A percentile compares a stretch with the other conserved stretches of the same genome.
Conservation (phyloP, 768 basidiomycete species). For the Paxillus rubicundulus region DNA sequence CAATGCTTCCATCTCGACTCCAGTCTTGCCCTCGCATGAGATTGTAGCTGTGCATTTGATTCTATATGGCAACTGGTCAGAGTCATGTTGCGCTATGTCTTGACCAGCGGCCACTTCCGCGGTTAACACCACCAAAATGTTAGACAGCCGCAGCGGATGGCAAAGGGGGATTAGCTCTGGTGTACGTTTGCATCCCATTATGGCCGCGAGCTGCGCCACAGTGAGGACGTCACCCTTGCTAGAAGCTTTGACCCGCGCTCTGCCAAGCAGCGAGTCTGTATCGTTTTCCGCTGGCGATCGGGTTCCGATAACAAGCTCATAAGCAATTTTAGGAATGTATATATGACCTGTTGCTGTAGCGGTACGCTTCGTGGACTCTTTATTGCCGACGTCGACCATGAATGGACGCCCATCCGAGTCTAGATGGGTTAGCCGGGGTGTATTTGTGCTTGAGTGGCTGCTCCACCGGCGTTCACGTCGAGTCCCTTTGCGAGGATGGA, state of each 20-base stretch:
- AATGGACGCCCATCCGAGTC: constrained; percentile 64
- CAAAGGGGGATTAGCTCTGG: constrained; percentile 83
- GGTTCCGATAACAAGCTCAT: constrained; percentile 51
- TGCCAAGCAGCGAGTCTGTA: constrained; percentile 21
- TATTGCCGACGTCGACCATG: constrained; percentile 82
- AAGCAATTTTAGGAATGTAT: constrained; percentile 62
- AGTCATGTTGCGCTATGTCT: neutral
- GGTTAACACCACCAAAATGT: constrained; percentile 60
- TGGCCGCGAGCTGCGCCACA: constrained; percentile 79
- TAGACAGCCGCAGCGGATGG: constrained; percentile 75
- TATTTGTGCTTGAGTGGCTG: constrained; percentile 9
- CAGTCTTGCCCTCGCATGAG: constrained; percentile 75
- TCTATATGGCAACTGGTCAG: constrained; percentile 35
- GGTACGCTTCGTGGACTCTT: constrained; percentile 55
- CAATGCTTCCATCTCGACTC: constrained; percentile 92
- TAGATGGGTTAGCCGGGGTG: constrained; percentile 62
- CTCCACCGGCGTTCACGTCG: constrained; percentile 23
- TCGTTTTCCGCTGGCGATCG: constrained; percentile 2
- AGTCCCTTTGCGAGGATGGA: neutral
- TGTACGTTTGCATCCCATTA: constrained; percentile 86
- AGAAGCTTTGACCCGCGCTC: constrained; percentile 48
- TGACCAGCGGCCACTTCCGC: constrained; percentile 36
- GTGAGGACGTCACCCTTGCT: constrained; percentile 70
- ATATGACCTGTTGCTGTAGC: constrained; percentile 80
- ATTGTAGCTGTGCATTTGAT: constrained; percentile 68